These are phyloP conservation scores for Cucumis hystrix DNA, from an alignment of 306 rosid species.

Conservation along the genomic window DNA sequence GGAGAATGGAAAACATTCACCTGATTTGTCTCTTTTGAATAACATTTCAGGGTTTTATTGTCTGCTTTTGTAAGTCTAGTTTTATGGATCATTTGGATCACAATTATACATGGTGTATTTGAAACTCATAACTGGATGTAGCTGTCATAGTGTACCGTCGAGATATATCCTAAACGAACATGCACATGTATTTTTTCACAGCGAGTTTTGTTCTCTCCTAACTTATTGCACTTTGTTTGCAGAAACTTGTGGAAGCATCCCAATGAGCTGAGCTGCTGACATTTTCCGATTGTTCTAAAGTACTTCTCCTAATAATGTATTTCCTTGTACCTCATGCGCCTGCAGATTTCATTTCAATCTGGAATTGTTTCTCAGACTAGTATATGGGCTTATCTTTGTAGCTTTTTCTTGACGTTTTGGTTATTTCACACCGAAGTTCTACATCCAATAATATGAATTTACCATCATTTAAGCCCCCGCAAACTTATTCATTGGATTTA, in stretches of 20 bases:
- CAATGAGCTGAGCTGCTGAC: conserved; percentile 41
- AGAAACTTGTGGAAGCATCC: conserved; percentile 47
- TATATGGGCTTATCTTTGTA: not conserved
- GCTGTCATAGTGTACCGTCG: not conserved
- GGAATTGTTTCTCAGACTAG: not conserved
- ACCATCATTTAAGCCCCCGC: not conserved
- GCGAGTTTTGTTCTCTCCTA: conserved; percentile 9
- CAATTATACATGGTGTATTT: not conserved
- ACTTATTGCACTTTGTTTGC: conserved; percentile 21
- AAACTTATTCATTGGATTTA: not conserved
- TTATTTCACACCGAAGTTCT: not conserved
- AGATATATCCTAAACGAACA: not conserved
- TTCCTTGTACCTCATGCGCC: conserved; percentile 20
- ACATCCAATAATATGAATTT: not conserved
- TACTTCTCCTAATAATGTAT: conserved; percentile 34
- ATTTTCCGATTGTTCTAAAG: conserved; percentile 3
- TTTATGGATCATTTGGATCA: not conserved
- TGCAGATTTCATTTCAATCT: conserved; percentile 13
- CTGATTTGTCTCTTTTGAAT: not conserved
- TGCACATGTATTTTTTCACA: not conserved
- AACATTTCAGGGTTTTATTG: not conserved
- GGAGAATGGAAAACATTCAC: not conserved
- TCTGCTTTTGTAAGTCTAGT: not conserved
- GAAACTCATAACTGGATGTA: not conserved
- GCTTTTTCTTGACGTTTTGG: not conserved